Evolutionary conservation across 306 rosid genomes (phyloP).

Genomic region (Chamaecrista fasciculata): DNA sequence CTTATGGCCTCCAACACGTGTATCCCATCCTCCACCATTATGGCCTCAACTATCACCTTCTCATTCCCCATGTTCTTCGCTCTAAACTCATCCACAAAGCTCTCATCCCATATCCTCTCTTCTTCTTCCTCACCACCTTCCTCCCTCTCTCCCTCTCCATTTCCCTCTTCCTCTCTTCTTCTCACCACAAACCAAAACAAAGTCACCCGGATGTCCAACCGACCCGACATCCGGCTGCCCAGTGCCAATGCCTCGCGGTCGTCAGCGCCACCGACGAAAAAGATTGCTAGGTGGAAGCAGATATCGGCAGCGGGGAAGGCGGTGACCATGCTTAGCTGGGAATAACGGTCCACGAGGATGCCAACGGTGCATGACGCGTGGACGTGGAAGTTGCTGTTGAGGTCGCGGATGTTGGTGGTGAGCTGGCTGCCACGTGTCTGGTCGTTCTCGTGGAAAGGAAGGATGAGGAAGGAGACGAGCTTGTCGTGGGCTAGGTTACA

Average conservation of each 20-base stretch:
- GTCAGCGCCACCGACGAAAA: conserved; percentile 59
- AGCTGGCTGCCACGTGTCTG: background rate
- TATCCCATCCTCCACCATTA: conserved; percentile 40
- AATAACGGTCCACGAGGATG: conserved; percentile 51
- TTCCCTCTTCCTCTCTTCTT: background rate
- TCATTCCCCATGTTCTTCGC: conserved; percentile 20
- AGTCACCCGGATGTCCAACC: conserved; percentile 11
- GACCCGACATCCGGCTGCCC: conserved; percentile 40
- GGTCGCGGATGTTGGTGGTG: conserved; percentile 20
- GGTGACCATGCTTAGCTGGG: background rate
- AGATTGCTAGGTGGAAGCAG: conserved; percentile 33
- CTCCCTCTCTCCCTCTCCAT: conserved; percentile 41
- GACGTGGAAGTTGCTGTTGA: conserved; percentile 35
- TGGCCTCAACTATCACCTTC: conserved; percentile 26
- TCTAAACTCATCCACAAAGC: conserved; percentile 44
- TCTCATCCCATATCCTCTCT: conserved; percentile 38
- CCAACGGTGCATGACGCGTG: conserved; percentile 56
- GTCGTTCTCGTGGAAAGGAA: conserved; percentile 51
- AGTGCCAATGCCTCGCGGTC: conserved; percentile 58
- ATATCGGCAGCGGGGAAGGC: background rate
- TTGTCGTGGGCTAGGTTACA: conserved; percentile 42
- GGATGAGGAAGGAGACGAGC: conserved; percentile 34
- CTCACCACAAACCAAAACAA: conserved; percentile 28
- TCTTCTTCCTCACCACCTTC: background rate
- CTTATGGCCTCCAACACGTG: conserved; percentile 31